These are phyloP conservation scores for Tetramitus jugosus DNA, from an alignment of 208 protist genomes.

Conservation along the genomic window DNA sequence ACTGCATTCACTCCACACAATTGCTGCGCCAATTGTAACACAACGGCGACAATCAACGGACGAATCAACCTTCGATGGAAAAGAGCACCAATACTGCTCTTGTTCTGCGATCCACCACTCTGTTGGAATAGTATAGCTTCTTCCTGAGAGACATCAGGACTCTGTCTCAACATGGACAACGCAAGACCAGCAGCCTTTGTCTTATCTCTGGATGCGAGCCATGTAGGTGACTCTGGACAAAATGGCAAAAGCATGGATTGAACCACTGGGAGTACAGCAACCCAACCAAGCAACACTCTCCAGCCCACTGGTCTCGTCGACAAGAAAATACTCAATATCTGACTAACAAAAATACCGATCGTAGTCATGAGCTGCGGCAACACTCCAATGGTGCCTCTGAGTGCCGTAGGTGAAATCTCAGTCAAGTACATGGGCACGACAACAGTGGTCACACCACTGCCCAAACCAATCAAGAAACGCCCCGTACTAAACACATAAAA, in stretches of 20 bases:
- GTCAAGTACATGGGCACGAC: not conserved
- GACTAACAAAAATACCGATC: not conserved
- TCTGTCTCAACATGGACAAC: not conserved
- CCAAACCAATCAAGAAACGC: not conserved
- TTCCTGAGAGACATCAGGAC: not conserved
- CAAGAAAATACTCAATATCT: not conserved
- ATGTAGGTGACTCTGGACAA: not conserved
- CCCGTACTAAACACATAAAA: not conserved
- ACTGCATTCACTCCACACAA: not conserved
- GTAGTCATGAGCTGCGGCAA: not conserved
- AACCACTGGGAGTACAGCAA: not conserved
- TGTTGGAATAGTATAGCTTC: not conserved
- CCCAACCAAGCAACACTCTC: not conserved
- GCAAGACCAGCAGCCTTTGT: not conserved
- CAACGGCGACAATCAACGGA: conserved; percentile 21
- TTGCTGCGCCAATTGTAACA: conserved; percentile 27
- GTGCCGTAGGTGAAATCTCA: not conserved
- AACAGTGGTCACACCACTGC: not conserved
- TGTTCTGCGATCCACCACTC: not conserved
- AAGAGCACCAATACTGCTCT: not conserved
- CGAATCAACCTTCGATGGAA: not conserved
- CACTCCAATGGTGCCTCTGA: not conserved
- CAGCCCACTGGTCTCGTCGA: not conserved
- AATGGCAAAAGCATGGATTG: not conserved
- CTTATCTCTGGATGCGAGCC: not conserved